Evolutionary conservation across 225 moss, liverwort and hornwort species (phyloP), one percentile per base, ranked within the genome.

Genomic region (Ulota crispa): DNA sequence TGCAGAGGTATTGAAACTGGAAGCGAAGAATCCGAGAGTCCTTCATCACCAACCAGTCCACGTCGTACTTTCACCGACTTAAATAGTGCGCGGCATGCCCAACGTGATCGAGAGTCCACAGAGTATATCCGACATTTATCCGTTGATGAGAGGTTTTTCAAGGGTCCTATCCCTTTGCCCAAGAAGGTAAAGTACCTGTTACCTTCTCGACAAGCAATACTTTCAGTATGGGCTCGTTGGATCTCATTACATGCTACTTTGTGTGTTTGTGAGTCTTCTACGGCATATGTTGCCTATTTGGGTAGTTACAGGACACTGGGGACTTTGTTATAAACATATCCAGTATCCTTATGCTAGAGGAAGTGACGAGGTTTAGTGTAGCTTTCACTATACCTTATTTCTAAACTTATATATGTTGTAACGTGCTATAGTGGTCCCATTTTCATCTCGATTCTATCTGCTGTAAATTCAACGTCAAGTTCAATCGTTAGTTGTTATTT

Each of bases 71-170:
- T 55, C 73, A 54, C 64, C 5, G 75, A 84, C 37, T 42, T 70
- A 21, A 78, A 68, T 28, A 26, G 9, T 52, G 39, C 26, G 18
- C 50, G 0, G 54, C 71, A 70, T 37, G 64, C 50, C 54, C 72
- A 83, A 73, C 78, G 73, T 68, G 37, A 36, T 45, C 80, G 76
- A 85, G 80, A 87, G 50, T 56, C 39, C 34, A 87, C 84, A 20
- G 78, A 86, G 50, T 87, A 82, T 74, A 57, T 86, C 26, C 81
- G 68, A 34, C 85, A 72, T 68, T 73, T 64, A 61, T 87, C 86
- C n/a, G 63, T 88, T 52, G 74, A 78, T 73, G 87, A 89, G 52
- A 83, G 85, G 32, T 89, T 88, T 72, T 87, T 89, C 76, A 83
- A 89, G 72, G 87, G 80, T 32, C 87, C 88, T 0, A n/a, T 89